Conservation (phyloP, 495 filamentous ascomycete species). For the Hypomontagnella monticulosa region DNA sequence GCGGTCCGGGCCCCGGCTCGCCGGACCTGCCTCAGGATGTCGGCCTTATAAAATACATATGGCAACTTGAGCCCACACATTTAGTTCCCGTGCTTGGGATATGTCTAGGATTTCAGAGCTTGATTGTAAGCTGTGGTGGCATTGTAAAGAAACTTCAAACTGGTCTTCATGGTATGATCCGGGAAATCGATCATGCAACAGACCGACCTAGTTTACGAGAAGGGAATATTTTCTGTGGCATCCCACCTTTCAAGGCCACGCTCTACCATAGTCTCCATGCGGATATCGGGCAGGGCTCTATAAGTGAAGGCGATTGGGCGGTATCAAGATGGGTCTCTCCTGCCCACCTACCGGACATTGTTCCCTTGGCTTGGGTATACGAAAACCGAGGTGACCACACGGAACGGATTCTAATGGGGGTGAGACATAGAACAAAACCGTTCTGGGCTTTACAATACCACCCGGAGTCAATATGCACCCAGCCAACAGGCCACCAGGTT, state of each 20-base stretch:
- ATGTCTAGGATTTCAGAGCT: slow-evolving; percentile 90
- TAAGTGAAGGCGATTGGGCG: slow-evolving; percentile 48
- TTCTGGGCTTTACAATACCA: slow-evolving; percentile 96
- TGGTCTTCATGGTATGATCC: slow-evolving; percentile 84
- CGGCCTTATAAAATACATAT: slow-evolving; percentile 80
- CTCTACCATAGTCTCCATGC: slow-evolving; percentile 90
- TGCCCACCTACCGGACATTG: slow-evolving; percentile 50
- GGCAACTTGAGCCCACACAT: slow-evolving; percentile 68
- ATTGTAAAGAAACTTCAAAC: slow-evolving; percentile 67
- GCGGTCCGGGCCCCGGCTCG: slow-evolving; percentile 82
- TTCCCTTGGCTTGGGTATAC: slow-evolving; percentile 74
- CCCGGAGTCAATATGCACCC: slow-evolving; percentile 91
- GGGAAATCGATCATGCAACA: slow-evolving; percentile 64
- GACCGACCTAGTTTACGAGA: slow-evolving; percentile 41
- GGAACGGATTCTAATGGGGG: slow-evolving; percentile 79
- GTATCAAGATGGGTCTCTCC: slow-evolving; percentile 44
- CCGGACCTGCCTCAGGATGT: slow-evolving; percentile 70
- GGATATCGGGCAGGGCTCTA: slow-evolving; percentile 56
- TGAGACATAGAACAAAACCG: slow-evolving; percentile 73
- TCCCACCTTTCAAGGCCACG: slow-evolving; percentile 72
- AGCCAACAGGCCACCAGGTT: slow-evolving; percentile 69
- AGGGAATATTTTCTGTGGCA: slow-evolving; percentile 56
- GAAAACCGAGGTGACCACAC: slow-evolving; percentile 53
- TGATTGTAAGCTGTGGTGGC: slow-evolving; percentile 74
- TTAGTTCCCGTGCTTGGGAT: slow-evolving; percentile 84